Conservation (phyloP, 257 asterid species). For the Cynanchum wilfordii region DNA sequence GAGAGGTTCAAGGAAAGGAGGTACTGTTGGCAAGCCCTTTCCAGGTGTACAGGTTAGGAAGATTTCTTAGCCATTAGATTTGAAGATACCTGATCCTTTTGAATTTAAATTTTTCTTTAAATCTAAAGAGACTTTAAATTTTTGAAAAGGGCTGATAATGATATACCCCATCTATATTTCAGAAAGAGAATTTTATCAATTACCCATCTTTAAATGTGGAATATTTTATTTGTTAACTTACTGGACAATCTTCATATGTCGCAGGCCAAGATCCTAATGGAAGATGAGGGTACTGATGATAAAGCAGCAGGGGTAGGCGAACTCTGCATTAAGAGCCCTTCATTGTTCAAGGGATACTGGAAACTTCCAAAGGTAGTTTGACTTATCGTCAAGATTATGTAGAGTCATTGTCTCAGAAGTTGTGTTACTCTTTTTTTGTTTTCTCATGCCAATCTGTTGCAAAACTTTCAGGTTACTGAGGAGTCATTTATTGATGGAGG, state of each 20-base stretch:
- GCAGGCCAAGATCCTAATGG: conserved; percentile 79
- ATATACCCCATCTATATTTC: neutral
- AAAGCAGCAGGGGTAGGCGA: conserved; percentile 60
- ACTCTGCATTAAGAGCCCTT: conserved; percentile 88
- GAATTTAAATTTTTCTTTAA: neutral
- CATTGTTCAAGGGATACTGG: conserved; percentile 94
- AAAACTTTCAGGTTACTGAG: conserved; percentile 55
- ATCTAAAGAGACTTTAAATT: too few species aligned
- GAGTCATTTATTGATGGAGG: conserved; percentile 79
- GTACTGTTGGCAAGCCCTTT: conserved; percentile 91
- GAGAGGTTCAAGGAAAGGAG: conserved; percentile 76
- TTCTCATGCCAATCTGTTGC: conserved; percentile 5
- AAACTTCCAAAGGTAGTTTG: conserved; percentile 73
- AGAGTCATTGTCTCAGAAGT: neutral
- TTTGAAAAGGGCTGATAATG: neutral
- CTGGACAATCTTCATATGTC: conserved; percentile 22
- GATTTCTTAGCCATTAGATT: neutral
- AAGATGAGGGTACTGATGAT: conserved; percentile 51
- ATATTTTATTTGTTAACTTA: conserved; percentile 8
- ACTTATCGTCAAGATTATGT: neutral
- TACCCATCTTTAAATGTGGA: neutral
- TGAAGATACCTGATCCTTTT: neutral
- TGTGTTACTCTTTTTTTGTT: neutral
- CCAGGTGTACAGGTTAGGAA: conserved; percentile 82
- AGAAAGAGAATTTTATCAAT: neutral